Conservation (phyloP, 768 basidiomycete species). For the Psilocybe sp. region DNA sequence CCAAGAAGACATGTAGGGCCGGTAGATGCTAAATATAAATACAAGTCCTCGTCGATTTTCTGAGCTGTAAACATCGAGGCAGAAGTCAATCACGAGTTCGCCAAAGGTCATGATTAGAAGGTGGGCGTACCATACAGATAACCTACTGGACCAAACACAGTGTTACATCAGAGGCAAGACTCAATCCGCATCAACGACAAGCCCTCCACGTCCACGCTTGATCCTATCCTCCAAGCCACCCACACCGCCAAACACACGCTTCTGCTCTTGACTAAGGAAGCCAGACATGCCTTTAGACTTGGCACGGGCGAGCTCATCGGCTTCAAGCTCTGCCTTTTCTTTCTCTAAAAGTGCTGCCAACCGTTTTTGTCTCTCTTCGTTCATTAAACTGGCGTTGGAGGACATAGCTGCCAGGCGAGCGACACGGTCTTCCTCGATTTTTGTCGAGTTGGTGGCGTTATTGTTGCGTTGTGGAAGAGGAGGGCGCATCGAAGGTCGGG, state of each 20-base stretch:
- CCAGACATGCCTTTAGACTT: conserved; percentile 77
- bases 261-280: conserved; percentile 82
- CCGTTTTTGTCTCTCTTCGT: conserved; percentile 67
- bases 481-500: conserved; percentile 20
- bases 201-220: conserved; percentile 63
- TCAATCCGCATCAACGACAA: conserved; percentile 66
- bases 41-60: neutral
- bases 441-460: conserved; percentile 7
- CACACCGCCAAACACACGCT: conserved; percentile 76
- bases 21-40: conserved; percentile 11
- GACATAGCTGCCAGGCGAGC: conserved; percentile 92
- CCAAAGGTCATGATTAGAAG: neutral
- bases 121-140: neutral
- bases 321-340: conserved; percentile 76
- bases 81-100: no score
- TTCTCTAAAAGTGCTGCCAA: conserved; percentile 65
- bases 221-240: conserved; percentile 82
- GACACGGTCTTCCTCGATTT: conserved; percentile 55
- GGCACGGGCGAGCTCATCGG: conserved; percentile 62
- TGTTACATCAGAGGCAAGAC: neutral
- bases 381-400: conserved; percentile 63
- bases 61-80: no score
- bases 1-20: conserved; percentile 18
- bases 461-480: conserved; percentile 16
- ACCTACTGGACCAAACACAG: conserved; percentile 1